Evolutionary conservation across 306 rosid genomes (phyloP).

Genomic region (Citrullus mucosospermus): DNA sequence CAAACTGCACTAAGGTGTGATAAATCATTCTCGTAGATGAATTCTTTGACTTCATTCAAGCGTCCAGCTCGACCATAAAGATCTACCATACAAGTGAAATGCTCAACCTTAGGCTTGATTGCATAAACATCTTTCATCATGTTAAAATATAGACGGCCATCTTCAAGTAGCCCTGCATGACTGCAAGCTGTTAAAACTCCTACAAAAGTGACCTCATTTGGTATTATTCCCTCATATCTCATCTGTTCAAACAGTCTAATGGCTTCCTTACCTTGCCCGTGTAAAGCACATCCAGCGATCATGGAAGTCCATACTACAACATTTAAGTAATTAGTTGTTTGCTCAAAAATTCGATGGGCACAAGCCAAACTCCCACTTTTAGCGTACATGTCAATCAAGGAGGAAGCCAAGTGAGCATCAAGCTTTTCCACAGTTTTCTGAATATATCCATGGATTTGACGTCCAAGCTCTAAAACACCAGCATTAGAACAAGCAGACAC

Average conservation of each 20-base stretch:
- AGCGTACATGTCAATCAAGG: constrained; percentile 73
- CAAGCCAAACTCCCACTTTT: constrained; percentile 66
- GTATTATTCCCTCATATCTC: constrained; percentile 39
- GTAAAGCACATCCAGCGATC: constrained; percentile 56
- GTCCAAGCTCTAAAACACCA: constrained; percentile 54
- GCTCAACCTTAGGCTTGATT: constrained; percentile 57
- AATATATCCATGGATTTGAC: constrained; percentile 50
- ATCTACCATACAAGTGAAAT: constrained; percentile 80
- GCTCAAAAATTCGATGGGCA: constrained; percentile 41
- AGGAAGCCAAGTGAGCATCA: constrained; percentile 56
- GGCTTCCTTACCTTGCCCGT: constrained; percentile 65
- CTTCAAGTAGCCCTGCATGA: constrained; percentile 69
- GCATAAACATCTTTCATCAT: constrained; percentile 57
- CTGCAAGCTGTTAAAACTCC: constrained; percentile 79
- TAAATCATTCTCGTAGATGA: constrained; percentile 39
- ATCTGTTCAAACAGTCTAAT: constrained; percentile 47
- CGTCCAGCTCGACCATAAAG: constrained; percentile 81
- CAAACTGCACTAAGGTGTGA: constrained; percentile 57
- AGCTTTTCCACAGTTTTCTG: constrained; percentile 42
- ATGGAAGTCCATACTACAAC: constrained; percentile 76
- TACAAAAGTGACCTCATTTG: constrained; percentile 68
- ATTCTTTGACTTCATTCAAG: constrained; percentile 44
- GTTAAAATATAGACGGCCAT: constrained; percentile 51
- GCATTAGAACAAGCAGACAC: constrained; percentile 59
- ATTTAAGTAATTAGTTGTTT: constrained; percentile 22